Base-by-base conservation (phyloP, 2,329 filamentous ascomycete genomes). In the Fusarium sp. region DNA sequence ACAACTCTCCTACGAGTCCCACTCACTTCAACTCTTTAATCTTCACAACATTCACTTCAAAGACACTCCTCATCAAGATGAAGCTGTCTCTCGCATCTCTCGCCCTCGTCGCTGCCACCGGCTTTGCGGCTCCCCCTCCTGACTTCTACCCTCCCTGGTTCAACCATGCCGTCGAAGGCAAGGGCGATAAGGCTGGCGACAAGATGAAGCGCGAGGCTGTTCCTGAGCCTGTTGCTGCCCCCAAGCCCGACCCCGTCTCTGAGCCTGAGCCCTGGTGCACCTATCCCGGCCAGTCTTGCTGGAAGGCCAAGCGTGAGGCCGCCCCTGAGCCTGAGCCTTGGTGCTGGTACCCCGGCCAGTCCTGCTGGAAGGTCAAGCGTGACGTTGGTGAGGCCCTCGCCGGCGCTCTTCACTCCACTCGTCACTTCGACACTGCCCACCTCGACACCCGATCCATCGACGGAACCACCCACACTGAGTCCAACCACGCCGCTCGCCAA, bases 321-420 rank as follows among this genome's bases (percentile, higher is more conserved):
- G 60, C 59, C 34, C 58, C 71, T 7, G 71, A 67, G 33, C 68
- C 72, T 17, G 67, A 74, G 43, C 73, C 75, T 7, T 78, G 77
- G 68, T 84, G 83, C 72, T 68, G 78, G 65, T 73, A 76, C 38
- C 76, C 75, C 31, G 82, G 83, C 34, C 76, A 80, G 60, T 71
- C 76, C n/a, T 85, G 83, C 78, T 76, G 74, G 72, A 81, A 81
- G 69, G 77, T 76, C 56, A 82, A 80, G 74, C 80, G 80, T 50
- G 79, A 79, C 22, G 81, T 79, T 34, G 79, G 80, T 7, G 43
- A 50, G 49, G 79, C 79, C 28, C 73, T 81, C 53, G 74, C 78
- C 48, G 68, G 72, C 18, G 73, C 78, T 64, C 67, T 77, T 40
- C 63, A 53, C 31, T 58, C 74, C 22, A 69, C 69, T 22, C 74